phyloP scores from a whole-genome alignment of 768 basidiomycete species.

The Chiua virens region DNA sequence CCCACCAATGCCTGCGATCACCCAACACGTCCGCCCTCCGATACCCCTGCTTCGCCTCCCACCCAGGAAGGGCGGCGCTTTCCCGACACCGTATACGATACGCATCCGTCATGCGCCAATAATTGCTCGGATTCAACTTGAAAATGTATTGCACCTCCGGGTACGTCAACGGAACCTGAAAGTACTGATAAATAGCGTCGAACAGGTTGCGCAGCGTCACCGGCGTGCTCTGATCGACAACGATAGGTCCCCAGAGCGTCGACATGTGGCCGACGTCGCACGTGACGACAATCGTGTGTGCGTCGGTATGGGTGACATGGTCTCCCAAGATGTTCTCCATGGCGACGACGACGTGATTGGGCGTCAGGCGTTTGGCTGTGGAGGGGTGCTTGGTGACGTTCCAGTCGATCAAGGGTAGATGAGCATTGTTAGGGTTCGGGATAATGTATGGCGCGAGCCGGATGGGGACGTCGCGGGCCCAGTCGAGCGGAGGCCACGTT shows the following conservation, averaged over 20 bases:
- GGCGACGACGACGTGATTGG: constrained; percentile 25
- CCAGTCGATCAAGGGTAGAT: constrained; percentile 35
- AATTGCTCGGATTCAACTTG: constrained; percentile 16
- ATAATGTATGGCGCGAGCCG: constrained; percentile 28
- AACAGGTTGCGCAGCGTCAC: constrained; percentile 48
- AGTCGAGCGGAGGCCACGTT: constrained; percentile 29
- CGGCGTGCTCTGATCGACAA: constrained; percentile 33
- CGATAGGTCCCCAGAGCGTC: constrained; percentile 49
- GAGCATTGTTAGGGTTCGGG: constrained; percentile 31
- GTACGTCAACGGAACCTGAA: constrained; percentile 42
- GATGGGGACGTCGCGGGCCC: constrained; percentile 21
- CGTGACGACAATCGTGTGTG: constrained; percentile 22
- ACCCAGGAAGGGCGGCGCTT: constrained; percentile 39
- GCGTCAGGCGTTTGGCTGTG: constrained; percentile 31
- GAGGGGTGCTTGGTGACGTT: constrained; percentile 36
- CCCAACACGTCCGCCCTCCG: constrained; percentile 53
- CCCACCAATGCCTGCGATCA: constrained; percentile 45
- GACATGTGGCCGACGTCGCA: constrained; percentile 25
- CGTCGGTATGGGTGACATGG: constrained; percentile 21
- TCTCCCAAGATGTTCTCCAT: constrained; percentile 16
- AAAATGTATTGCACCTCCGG: constrained; percentile 27
- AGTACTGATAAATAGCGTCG: constrained; percentile 48
- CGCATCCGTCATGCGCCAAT: constrained; percentile 24
- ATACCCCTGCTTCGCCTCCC: constrained; percentile 41
- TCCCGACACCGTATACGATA: constrained; percentile 38